Evolutionary conservation across 371 early-diverging fungal genomes (phyloP), one percentile per base, ranked within the genome.

Genomic region (Aphelidium insulamus): DNA sequence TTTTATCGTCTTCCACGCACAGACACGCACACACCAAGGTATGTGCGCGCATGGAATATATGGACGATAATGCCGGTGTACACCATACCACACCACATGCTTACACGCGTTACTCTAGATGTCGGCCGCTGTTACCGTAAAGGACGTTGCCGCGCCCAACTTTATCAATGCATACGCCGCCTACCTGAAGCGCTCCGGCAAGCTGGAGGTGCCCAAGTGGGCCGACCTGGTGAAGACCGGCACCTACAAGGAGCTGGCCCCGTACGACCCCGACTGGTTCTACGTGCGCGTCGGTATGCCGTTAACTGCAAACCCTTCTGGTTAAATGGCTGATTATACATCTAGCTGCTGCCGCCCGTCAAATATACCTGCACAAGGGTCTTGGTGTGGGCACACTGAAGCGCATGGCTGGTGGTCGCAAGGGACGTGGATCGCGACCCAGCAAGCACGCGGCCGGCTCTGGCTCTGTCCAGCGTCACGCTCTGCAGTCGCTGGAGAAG

Each of bases 241-340:
- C 45, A 66, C 83, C 49, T 67, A 59, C 79, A 91, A 88, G 76
- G 90, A 91, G 66, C 68, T 85, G 41, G 81, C 82, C 52, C 94
- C 94, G 30, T 78, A 82, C 60, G 91, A 97, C 52, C 80, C 83
- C 40, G 94, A 97, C 71, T 97, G 94, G 94, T 97, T 71, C 80
- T 97, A 82, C 68, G 59, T 86, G 45, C 86, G 92, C 52, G 87
- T 86, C 42, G 85, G 80, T 78, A 62, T 43, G 59, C 46, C 4
- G 20, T 42, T 20, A 14, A 29, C 18, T 19, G 22, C 28, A 32
- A 17, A 21, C 22, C n/a, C 11, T 21, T n/a, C 12, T 3, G 16
- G n/a, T 28, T 36, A 15, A 5, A 36, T 11, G 4, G 12, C 37
- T 36, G 18, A 36, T 32, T 34, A 26, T 39, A 33, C 23, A 14